A percentile compares a stretch with the other conserved stretches of the same genome.
Conservation (phyloP, 305 asterid genomes). For the Fraxinus albicans region DNA sequence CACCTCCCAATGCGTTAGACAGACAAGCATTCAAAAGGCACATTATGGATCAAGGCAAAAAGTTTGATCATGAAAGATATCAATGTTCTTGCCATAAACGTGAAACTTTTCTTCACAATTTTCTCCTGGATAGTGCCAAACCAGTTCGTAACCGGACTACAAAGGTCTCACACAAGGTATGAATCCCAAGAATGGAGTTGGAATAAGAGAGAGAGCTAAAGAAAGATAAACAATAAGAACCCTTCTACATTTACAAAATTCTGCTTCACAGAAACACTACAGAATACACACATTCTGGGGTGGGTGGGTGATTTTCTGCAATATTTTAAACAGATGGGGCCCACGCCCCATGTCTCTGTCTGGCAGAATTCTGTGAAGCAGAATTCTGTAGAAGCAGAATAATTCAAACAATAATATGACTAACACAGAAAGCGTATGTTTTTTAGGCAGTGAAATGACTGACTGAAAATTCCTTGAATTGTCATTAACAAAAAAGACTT, state of each 20-base stretch:
- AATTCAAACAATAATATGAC: neutral
- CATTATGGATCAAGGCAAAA: slow-evolving; percentile 30
- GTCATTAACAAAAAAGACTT: too few species aligned
- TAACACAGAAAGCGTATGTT: neutral
- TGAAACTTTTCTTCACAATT: slow-evolving; percentile 34
- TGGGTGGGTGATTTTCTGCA: too few species aligned
- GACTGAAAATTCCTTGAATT: too few species aligned
- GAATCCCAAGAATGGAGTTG: slow-evolving; percentile 8
- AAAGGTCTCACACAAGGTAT: slow-evolving; percentile 29
- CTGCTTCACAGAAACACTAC: too few species aligned
- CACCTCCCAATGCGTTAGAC: slow-evolving; percentile 35
- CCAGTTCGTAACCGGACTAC: slow-evolving; percentile 41
- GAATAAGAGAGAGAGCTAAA: neutral
- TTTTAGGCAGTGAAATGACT: neutral
- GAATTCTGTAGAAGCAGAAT: too few species aligned
- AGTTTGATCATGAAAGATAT: slow-evolving; percentile 39
- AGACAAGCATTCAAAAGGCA: slow-evolving; percentile 38
- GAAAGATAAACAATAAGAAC: neutral
- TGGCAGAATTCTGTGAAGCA: too few species aligned
- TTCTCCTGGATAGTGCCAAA: slow-evolving; percentile 49
- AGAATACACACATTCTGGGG: too few species aligned
- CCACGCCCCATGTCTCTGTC: too few species aligned
- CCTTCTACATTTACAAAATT: too few species aligned
- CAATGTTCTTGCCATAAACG: slow-evolving; percentile 46
- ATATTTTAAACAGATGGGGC: too few species aligned